Percentiles rank a stretch among this genome's conserved stretches.
phyloP scores from a whole-genome alignment of 768 basidiomycete species.

The Auricularia sp. region DNA sequence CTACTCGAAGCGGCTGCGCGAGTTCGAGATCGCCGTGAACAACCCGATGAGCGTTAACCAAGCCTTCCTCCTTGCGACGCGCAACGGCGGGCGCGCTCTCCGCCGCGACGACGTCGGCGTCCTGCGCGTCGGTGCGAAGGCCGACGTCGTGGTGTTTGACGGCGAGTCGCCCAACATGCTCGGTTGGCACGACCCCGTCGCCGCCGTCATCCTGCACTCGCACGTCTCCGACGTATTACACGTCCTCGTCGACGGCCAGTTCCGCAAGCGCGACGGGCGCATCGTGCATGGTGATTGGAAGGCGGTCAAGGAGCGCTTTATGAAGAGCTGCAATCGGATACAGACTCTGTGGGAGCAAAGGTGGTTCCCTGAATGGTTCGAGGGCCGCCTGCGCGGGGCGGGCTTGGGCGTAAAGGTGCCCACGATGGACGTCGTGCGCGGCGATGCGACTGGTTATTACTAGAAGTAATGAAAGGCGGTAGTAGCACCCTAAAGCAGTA shows the following conservation, averaged over 20 bases:
- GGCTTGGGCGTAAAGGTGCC: too few relatives aligned
- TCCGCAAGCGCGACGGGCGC: background rate
- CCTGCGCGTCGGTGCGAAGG: background rate
- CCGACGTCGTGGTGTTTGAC: background rate
- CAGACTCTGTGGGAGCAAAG: background rate
- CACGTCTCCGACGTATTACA: background rate
- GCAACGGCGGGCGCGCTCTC: background rate
- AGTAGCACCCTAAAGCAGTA: too few relatives aligned
- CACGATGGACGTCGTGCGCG: too few relatives aligned
- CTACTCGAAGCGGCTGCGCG: too few relatives aligned
- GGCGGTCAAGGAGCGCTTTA: background rate
- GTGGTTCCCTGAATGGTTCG: too few relatives aligned
- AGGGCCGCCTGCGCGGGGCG: too few relatives aligned
- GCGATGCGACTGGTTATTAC: too few relatives aligned
- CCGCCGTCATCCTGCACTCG: background rate
- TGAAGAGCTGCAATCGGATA: background rate
- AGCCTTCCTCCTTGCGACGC: background rate
- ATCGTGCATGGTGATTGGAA: background rate
- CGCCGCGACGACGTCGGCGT: background rate
- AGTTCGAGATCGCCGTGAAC: background rate
- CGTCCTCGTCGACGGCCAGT: background rate
- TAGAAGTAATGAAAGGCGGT: too few relatives aligned
- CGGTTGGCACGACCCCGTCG: background rate
- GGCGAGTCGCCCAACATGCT: background rate
- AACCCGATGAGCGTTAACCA: background rate